These are phyloP conservation scores for Penicillium paneum DNA, from an alignment of 2,329 filamentous ascomycete genomes.

Conservation along the genomic window DNA sequence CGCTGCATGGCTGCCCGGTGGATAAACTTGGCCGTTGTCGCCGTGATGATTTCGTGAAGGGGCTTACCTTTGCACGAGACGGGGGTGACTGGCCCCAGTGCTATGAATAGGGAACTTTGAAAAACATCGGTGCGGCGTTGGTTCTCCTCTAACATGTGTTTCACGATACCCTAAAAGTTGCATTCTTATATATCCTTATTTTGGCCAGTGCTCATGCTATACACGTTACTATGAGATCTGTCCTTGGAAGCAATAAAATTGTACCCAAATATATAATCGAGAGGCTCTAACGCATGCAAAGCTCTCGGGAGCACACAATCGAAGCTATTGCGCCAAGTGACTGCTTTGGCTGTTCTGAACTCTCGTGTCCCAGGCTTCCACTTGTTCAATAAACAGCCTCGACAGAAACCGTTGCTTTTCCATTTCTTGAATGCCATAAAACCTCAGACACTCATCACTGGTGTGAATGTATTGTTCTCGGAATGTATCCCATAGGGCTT, in stretches of 20 bases:
- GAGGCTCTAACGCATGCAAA: not conserved
- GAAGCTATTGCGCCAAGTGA: too few species aligned
- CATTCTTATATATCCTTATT: not conserved
- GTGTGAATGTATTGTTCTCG: too few species aligned
- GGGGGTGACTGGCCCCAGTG: conserved; percentile 75
- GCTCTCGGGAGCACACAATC: too few species aligned
- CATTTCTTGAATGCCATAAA: too few species aligned
- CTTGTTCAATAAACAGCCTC: too few species aligned
- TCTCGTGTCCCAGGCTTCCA: too few species aligned
- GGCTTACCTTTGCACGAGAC: conserved; percentile 66
- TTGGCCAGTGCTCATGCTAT: not conserved
- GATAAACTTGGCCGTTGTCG: conserved; percentile 70
- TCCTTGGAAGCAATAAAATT: not conserved
- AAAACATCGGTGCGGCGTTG: not conserved
- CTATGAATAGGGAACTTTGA: conserved; percentile 24
- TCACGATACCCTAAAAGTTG: not conserved
- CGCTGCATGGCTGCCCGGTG: conserved; percentile 65
- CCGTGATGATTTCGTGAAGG: conserved; percentile 67
- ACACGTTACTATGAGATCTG: not conserved
- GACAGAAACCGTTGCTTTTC: too few species aligned
- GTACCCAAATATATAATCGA: not conserved
- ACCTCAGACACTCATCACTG: too few species aligned
- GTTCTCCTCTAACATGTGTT: not conserved
- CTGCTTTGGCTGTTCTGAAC: too few species aligned
- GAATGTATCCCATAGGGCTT: too few species aligned